Evolutionary conservation across 768 basidiomycete species (phyloP).

Genomic region (Rhizopogon vesiculosus): DNA sequence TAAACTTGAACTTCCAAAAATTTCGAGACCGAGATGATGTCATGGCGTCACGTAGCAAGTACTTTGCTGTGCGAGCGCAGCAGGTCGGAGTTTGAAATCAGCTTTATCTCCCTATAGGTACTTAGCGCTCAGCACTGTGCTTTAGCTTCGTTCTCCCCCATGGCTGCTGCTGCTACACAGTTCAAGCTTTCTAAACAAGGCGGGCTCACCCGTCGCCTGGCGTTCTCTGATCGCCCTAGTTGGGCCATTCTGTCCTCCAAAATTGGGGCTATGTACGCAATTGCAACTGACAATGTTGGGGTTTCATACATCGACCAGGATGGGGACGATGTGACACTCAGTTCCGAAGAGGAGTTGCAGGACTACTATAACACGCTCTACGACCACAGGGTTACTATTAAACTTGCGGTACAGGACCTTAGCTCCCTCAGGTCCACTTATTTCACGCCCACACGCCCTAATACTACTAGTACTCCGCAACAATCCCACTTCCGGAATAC

Average conservation of each 20-base stretch:
- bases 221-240: conserved; percentile 45
- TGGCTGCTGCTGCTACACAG: conserved; percentile 36
- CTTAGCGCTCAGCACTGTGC: too few relatives aligned
- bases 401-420: conserved; percentile 63
- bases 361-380: conserved; percentile 53
- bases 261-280: conserved; percentile 48
- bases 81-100: conserved; percentile 41
- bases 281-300: conserved; percentile 54
- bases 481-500: conserved; percentile 52
- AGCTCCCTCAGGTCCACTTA: conserved; percentile 28
- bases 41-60: too few relatives aligned
- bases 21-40: not conserved
- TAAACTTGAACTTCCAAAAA: not conserved
- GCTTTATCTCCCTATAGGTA: conserved; percentile 9
- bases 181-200: conserved; percentile 64
- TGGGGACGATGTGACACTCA: conserved; percentile 73
- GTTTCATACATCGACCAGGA: conserved; percentile 73
- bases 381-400: conserved; percentile 33
- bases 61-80: conserved; percentile 15
- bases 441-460: conserved; percentile 26
- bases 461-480: conserved; percentile 25
- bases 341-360: conserved; percentile 71
- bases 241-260: conserved; percentile 56
- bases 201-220: conserved; percentile 56
- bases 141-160: conserved; percentile 8